phyloP scores from a whole-genome alignment of 306 rosid species.

The Prunus dulcis region DNA sequence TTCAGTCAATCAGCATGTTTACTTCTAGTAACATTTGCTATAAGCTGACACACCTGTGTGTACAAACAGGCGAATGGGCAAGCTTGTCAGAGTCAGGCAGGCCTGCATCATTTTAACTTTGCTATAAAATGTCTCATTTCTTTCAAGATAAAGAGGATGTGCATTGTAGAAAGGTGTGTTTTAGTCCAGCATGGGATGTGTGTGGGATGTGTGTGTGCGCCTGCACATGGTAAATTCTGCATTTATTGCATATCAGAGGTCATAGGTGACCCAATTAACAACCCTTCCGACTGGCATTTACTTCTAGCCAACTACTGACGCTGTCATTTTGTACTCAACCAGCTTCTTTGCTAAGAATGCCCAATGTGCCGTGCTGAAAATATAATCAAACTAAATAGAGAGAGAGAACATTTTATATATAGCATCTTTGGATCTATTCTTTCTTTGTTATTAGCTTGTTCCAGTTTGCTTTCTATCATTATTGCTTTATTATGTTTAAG shows the following conservation, averaged over 20 bases:
- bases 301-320: slow-evolving; percentile 30
- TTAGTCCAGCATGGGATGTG: background rate
- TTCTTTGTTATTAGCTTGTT: slow-evolving; percentile 21
- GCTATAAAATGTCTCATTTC: background rate
- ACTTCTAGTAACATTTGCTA: background rate
- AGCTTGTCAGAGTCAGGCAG: background rate
- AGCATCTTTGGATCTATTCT: slow-evolving; percentile 11
- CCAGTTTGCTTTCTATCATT: background rate
- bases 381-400: background rate
- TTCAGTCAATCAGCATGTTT: background rate
- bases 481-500: slow-evolving; percentile 40
- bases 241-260: slow-evolving; percentile 24
- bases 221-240: slow-evolving; percentile 6
- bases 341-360: background rate
- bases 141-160: background rate
- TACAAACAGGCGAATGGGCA: background rate
- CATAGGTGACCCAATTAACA: slow-evolving; percentile 22
- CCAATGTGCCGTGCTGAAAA: background rate
- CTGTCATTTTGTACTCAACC: slow-evolving; percentile 28
- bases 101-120: background rate
- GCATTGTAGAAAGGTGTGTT: background rate
- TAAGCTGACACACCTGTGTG: background rate
- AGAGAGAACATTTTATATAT: background rate
- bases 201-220: background rate
- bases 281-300: slow-evolving; percentile 36